Base-by-base conservation (phyloP, 2,329 filamentous ascomycete genomes). In the Geosmithia flava region DNA sequence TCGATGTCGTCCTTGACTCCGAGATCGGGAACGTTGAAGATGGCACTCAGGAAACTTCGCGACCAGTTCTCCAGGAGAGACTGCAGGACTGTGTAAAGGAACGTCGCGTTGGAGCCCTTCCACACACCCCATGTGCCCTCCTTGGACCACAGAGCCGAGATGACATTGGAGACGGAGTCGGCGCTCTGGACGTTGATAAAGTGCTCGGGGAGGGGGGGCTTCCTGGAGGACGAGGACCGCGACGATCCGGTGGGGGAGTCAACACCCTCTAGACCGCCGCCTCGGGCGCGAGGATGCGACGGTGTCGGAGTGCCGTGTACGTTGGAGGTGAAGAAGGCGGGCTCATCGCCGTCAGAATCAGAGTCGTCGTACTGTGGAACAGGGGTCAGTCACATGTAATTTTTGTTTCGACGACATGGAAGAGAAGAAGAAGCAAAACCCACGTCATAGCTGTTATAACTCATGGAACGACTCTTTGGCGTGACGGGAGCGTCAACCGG, bases 11-110 rank as follows among this genome's bases (percentile, higher is more conserved):
- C 84, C 55, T 78, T 80, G 48, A 88, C 69, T 8, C 85, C 86
- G 30, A 88, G 71, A 58, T 97, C 91, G 1, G 91, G 90, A 15
- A 97, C 78, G 53, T 94, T 94, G 55, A 97, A 76, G 6, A 97
- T 74, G 1, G 93, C 91, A 43, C 88, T 88, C n/a, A 97, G 74
- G 47, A 96, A 76, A 58, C 88, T 93, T 57, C 89, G 80, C 10
- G 90, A 86, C 82, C 94, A 98, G 56, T 87, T 90, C 62, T 97
- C 93, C 29, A 95, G 70, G 7, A 94, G 83, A 11, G 88, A 88
- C 52, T 90, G 79, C 17, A 97, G 74, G 44, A 96, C 79, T 0
- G 83, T 86, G 67, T 97, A 95, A 46, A 97, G 73, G 59, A 97
- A 98, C 1, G 89, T 94, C 15, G 86, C 81, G 61, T 97, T 97